Base-by-base conservation (phyloP, 148 eudicot genomes). In the Rhododendron ovatum region DNA sequence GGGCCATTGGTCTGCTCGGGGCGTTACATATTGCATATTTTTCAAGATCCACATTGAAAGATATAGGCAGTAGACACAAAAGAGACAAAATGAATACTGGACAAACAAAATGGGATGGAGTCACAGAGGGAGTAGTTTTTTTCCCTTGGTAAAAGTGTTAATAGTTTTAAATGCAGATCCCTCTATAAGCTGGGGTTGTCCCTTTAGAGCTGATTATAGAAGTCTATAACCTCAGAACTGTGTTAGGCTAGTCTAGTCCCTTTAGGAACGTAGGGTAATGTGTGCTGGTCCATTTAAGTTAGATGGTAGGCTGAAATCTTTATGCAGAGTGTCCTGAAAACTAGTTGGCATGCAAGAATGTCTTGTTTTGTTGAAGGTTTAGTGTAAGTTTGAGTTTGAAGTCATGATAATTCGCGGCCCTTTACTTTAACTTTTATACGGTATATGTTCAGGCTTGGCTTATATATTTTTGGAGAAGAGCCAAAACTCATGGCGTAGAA, bases 381-480 rank as follows among this genome's bases (percentile, higher is more conserved):
- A 3, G 43, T 33, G 14, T 81, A 39, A 43, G 3, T n/a, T 73
- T 65, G 1, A 30, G 24, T 30, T 67, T 51, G 67, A 48, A 33
- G 55, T 69, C 77, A 35, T 50, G 37, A 51, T 13, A 47, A 18
- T 17, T 71, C 17, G 20, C 9, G 3, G 28, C 48, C 50, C 43
- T 33, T 5, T 47, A 51, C 3, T 33, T 48, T 5, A 28, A 51
- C 15, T n/a, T 39, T 71, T 26, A 20, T 39, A 13, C n/a, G 57
- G 51, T 69, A n/a, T 51, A 48, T 76, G 43, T 30, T 59, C 84
- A 87, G 88, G 88, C 88, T 78, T 87, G 88, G 88, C 85, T 87
- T 28, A 87, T 73, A 3, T 87, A 87, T 65, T 87, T 87, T 63
- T 87, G 88, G 88, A 77, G 88, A 59, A 76, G 88, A 83, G 88